These are phyloP conservation scores for Coleophoma cylindrospora DNA, from an alignment of 2,329 filamentous ascomycete species.

Conservation along the genomic window DNA sequence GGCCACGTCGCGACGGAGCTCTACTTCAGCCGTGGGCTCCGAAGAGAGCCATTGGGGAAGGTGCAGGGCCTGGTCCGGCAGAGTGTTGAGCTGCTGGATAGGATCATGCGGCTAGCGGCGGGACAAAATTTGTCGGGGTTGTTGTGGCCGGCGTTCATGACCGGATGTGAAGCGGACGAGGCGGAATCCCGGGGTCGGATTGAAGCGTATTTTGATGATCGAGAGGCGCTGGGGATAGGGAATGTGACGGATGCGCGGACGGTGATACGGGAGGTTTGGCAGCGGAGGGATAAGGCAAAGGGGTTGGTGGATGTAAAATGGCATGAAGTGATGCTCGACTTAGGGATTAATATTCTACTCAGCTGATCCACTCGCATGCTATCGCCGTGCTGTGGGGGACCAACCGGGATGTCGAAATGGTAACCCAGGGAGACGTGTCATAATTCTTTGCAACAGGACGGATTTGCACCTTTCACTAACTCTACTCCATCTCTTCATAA, in stretches of 20 bases:
- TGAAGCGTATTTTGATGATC: neutral
- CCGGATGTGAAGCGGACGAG: neutral
- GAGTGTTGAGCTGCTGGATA: neutral
- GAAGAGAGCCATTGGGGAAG: neutral
- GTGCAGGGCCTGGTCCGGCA: neutral
- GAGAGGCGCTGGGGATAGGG: neutral
- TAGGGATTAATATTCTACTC: neutral
- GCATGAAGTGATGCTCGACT: conserved; percentile 1
- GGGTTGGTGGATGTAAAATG: neutral
- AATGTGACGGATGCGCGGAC: conserved; percentile 1
- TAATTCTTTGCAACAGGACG: too few species aligned
- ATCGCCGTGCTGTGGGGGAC: too few species aligned
- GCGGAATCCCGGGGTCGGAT: neutral
- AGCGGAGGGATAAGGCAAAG: conserved; percentile 1
- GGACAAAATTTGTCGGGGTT: conserved; percentile 9
- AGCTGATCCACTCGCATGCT: too few species aligned
- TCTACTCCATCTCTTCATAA: too few species aligned
- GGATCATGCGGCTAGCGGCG: neutral
- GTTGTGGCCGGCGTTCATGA: conserved; percentile 5
- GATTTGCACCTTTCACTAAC: too few species aligned
- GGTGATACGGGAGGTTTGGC: conserved; percentile 5
- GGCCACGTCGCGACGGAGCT: neutral
- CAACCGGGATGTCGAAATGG: too few species aligned
- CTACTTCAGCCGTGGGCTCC: conserved; percentile 1
- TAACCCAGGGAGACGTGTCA: too few species aligned